Evolutionary conservation across 768 basidiomycete species (phyloP).

Genomic region (button mushroom (Agaricus bisporus)): DNA sequence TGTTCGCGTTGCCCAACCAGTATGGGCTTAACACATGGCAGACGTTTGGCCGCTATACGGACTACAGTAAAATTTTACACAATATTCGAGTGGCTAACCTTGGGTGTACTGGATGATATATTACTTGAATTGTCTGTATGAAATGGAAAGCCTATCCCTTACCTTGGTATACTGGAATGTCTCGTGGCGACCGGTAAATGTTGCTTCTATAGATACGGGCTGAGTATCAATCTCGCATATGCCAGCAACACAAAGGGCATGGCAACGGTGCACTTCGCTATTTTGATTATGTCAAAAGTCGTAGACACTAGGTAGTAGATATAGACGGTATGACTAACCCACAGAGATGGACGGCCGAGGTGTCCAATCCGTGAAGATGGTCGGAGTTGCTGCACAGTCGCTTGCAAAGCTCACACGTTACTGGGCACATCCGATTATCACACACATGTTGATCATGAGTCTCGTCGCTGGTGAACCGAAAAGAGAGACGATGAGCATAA

Average conservation of each 20-base stretch:
- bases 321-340: conserved; percentile 29
- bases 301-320: background rate
- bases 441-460: conserved; percentile 44
- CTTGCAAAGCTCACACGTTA: conserved; percentile 49
- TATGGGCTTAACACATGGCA: conserved; percentile 42
- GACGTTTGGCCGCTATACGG: conserved; percentile 39
- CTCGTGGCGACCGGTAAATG: conserved; percentile 53
- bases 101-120: conserved; percentile 40
- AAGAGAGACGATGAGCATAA: background rate
- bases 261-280: conserved; percentile 49
- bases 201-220: conserved; percentile 55
- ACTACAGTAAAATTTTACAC: background rate
- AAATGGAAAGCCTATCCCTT: background rate
- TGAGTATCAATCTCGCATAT: conserved; percentile 55
- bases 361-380: conserved; percentile 48
- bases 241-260: conserved; percentile 37
- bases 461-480: conserved; percentile 28
- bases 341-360: conserved; percentile 43
- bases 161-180: conserved; percentile 66
- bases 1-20: conserved; percentile 37
- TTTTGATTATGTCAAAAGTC: too few species aligned
- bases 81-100: conserved; percentile 23
- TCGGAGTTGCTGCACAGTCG: conserved; percentile 40
- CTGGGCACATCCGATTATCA: conserved; percentile 45
- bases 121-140: background rate